phyloP scores from a whole-genome alignment of 2,329 filamentous ascomycete genomes.

The Torrubiella hemipterigena region DNA sequence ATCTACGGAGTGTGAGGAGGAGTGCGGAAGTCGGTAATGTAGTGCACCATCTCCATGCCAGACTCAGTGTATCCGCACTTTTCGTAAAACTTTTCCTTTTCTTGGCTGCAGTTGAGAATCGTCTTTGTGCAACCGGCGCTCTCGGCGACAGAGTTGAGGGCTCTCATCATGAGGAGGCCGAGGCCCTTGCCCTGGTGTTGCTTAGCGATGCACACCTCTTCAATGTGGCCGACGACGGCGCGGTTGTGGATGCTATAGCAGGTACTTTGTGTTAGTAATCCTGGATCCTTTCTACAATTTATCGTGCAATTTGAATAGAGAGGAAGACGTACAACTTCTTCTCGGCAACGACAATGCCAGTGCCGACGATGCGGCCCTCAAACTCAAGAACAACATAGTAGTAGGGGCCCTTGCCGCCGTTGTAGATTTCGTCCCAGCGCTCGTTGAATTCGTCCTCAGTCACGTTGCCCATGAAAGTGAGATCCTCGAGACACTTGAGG shows the following conservation, averaged over 20 bases:
- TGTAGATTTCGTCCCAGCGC: conserved; percentile 49
- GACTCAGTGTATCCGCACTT: conserved; percentile 14
- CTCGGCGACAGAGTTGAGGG: conserved; percentile 60
- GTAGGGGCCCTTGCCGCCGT: conserved; percentile 35
- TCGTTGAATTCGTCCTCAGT: conserved; percentile 52
- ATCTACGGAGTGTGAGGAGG: no score
- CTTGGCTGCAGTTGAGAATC: conserved; percentile 64
- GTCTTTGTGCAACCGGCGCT: conserved; percentile 71
- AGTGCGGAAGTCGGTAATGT: conserved; percentile 2
- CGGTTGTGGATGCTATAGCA: conserved; percentile 49
- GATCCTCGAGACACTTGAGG: conserved; percentile 61
- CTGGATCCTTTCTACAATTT: no score
- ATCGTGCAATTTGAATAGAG: no score
- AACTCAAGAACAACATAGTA: conserved; percentile 63
- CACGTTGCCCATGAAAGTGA: conserved; percentile 68
- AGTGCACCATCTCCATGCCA: conserved; percentile 6
- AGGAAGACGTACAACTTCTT: conserved; percentile 54
- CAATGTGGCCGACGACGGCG: conserved; percentile 64
- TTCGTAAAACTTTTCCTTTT: conserved; percentile 67
- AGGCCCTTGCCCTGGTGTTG: conserved; percentile 75
- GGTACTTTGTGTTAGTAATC: no score
- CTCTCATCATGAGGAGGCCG: conserved; percentile 64
- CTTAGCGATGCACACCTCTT: conserved; percentile 71
- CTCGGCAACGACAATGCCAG: conserved; percentile 66
- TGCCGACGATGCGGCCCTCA: conserved; percentile 53